Percentiles rank a stretch among this genome's conserved stretches.
Conservation (phyloP, 2,329 filamentous ascomycete species). For the Fusarium sp. region DNA sequence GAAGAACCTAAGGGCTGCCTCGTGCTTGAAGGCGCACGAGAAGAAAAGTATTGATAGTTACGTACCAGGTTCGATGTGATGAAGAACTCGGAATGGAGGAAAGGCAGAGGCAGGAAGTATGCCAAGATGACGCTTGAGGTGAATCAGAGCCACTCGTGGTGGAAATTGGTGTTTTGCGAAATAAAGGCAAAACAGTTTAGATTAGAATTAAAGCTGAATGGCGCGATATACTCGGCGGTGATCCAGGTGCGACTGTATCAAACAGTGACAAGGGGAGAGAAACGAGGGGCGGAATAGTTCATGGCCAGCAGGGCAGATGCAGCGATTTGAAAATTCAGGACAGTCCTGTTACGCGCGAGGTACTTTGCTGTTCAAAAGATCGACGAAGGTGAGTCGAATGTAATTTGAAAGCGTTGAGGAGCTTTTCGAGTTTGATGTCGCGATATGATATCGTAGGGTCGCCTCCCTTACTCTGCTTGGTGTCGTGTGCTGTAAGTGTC, state of each 20-base stretch:
- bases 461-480: neutral
- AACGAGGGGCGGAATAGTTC: slow-evolving; percentile 14
- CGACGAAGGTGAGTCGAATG: neutral
- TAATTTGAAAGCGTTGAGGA: neutral
- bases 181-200: slow-evolving; percentile 27
- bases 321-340: neutral
- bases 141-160: slow-evolving; percentile 38
- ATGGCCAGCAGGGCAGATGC: slow-evolving; percentile 26
- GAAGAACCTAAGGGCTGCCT: slow-evolving; percentile 13
- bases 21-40: slow-evolving; percentile 25
- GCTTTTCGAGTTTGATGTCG: slow-evolving; percentile 12
- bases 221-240: slow-evolving; percentile 15
- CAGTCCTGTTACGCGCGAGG: neutral
- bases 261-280: slow-evolving; percentile 23
- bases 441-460: slow-evolving; percentile 19
- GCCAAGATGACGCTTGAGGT: slow-evolving; percentile 29
- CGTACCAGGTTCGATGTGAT: slow-evolving; percentile 35
- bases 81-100: slow-evolving; percentile 9
- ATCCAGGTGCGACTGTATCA: slow-evolving; percentile 42
- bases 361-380: slow-evolving; percentile 1
- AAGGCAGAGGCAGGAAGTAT: slow-evolving; percentile 22
- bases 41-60: slow-evolving; percentile 23
- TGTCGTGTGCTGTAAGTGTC: slow-evolving; percentile 16
- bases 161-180: slow-evolving; percentile 33
- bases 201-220: slow-evolving; percentile 29